Base-by-base conservation (phyloP, 2,329 filamentous ascomycete genomes). In the Thermothelomyces thermophilus region DNA sequence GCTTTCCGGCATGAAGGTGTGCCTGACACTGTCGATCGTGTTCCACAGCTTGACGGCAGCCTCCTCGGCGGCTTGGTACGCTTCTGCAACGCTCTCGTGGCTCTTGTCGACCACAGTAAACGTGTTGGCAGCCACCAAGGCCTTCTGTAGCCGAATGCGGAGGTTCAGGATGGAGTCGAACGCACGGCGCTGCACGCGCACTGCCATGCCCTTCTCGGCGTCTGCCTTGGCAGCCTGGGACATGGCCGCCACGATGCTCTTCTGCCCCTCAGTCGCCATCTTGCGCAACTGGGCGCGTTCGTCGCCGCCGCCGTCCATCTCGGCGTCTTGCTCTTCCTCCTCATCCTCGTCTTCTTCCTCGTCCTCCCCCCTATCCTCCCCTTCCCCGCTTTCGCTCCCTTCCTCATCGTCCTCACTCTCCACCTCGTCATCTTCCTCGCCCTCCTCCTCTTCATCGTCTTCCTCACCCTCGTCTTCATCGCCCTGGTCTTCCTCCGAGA, bases 91-190 rank as follows among this genome's bases (percentile, higher is more conserved):
- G 35, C 71, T 63, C 2, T 65, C 56, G 56, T 62, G 50, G 65
- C 62, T 63, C 5, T 62, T 58, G 2, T 74, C 67, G 13, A 76
- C 58, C 1, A 71, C 63, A 14, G 76, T 67, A 35, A 94, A 73
- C 1, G 89, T 85, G 66, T 96, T 96, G 22, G 84, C 80, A 0
- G 87, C 84, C 14, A 93, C 79, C 13, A 98, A 70, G 1, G 87
- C 89, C 67, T 96, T 97, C 66, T 98, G 94, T 16, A 98, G 71
- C 53, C 91, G 87, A 63, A 98, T 96, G 17, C 93, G 83, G 13
- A 90, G 79, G 68, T 95, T 95, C 28, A 98, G 77, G 1, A 97
- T 79, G 0, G 87, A 81, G 59, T 97, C 91, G 62, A 95, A 98
- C 0, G 84, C 82, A 54, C 84, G 84, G 45, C 90, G 82, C 69